Conservation (phyloP, 2,329 filamentous ascomycete species). For the Cadophora sp. region DNA sequence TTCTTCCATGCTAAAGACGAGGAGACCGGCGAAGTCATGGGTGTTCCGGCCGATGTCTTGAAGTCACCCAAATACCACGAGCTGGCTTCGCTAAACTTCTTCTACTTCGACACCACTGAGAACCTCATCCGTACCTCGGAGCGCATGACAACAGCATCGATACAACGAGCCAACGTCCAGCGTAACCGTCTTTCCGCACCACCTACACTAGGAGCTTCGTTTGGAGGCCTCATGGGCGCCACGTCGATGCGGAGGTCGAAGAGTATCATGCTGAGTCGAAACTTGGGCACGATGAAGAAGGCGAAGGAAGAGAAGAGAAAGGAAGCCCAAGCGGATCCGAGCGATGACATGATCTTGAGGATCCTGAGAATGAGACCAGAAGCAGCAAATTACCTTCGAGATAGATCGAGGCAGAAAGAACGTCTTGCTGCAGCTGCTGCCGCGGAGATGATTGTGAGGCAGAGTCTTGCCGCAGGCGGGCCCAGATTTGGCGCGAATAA, state of each 20-base stretch:
- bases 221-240: slow-evolving; percentile 69
- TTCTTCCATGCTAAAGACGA: slow-evolving; percentile 97
- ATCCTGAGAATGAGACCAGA: slow-evolving; percentile 96
- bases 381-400: slow-evolving; percentile 84
- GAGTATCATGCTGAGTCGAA: slow-evolving; percentile 93
- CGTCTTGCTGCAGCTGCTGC: slow-evolving; percentile 87
- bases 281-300: slow-evolving; percentile 94
- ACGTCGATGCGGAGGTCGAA: slow-evolving; percentile 70
- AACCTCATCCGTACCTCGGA: slow-evolving; percentile 95
- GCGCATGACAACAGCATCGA: slow-evolving; percentile 89
- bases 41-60: slow-evolving; percentile 88
- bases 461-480: slow-evolving; percentile 73
- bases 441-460: slow-evolving; percentile 91
- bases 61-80: slow-evolving; percentile 99
- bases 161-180: slow-evolving; percentile 76
- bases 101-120: slow-evolving; percentile 94
- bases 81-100: slow-evolving; percentile 94
- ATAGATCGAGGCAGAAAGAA: slow-evolving; percentile 92
- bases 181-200: slow-evolving; percentile 76
- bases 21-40: slow-evolving; percentile 79
- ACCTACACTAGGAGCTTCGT: slow-evolving; percentile 57
- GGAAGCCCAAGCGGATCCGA: slow-evolving; percentile 94
- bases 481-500: slow-evolving; percentile 46
- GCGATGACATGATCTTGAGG: slow-evolving; percentile 95
- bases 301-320: slow-evolving; percentile 96